These are phyloP conservation scores for Fraxinus velutina DNA, from an alignment of 305 asterid species.

Conservation along the genomic window DNA sequence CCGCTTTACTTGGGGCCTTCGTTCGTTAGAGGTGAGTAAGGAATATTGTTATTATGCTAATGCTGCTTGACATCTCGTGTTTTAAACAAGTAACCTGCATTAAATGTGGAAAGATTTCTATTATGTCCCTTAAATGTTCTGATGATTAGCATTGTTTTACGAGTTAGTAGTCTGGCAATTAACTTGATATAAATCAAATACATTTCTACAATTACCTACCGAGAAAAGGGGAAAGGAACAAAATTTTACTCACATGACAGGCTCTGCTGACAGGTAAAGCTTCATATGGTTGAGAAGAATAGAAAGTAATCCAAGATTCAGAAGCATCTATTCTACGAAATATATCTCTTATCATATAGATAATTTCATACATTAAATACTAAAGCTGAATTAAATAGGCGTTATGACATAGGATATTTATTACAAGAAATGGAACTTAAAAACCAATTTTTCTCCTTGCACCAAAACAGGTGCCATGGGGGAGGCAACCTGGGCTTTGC, in stretches of 20 bases:
- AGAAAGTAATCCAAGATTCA: background rate
- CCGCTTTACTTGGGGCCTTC: slow-evolving; percentile 74
- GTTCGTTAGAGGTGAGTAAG: slow-evolving; percentile 56
- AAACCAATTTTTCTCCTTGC: background rate
- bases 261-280: background rate
- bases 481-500: background rate
- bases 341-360: background rate
- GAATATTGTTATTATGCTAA: background rate
- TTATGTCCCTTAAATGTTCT: background rate
- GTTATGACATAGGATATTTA: background rate
- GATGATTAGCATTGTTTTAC: background rate
- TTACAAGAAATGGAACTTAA: background rate
- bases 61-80: background rate
- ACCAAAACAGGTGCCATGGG: background rate
- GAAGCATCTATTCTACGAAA: background rate
- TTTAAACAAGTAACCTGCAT: background rate
- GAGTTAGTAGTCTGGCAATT: background rate
- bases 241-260: background rate
- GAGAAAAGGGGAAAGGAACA: background rate
- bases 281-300: background rate
- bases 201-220: background rate
- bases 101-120: background rate
- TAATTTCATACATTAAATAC: background rate
- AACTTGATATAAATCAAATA: background rate
- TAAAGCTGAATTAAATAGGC: background rate